Base-by-base conservation (phyloP, 2,329 filamentous ascomycete genomes). In the Diaporthe citriasiana region DNA sequence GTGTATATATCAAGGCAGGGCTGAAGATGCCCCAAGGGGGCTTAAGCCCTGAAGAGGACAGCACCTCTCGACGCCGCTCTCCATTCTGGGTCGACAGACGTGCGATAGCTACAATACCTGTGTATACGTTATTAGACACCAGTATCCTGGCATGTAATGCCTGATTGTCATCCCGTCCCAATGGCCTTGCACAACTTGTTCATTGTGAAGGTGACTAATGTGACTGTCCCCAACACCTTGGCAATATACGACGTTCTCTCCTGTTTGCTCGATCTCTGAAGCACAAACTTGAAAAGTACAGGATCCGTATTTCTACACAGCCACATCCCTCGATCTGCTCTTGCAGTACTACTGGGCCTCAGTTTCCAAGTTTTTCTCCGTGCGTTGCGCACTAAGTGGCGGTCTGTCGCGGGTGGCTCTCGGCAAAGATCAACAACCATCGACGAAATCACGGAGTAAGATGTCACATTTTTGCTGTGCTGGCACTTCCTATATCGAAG, bases 121-220 rank as follows among this genome's bases (percentile, higher is more conserved):
- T 65, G 30, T 40, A 68, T 68, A 68, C 25, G 47, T 68, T 53
- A 53, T 22, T 68, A 68, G 60, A 51, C 63, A 66, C 33, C 45
- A 38, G 9, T 17, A 53, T 53, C n/a, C n/a, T 27, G 33, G 63
- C 63, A 27, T 27, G 2, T 53, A 53, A 35, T 53, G 47, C 27
- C 42, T n/a, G 8, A 38, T n/a, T 22, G 13, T 33, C n/a, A 68
- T 19, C n/a, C 33, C 22, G 3, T 33, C 25, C 10, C 51, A 6
- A 25, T 9, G 8, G 12, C 38, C 27, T 47, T 38, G 27, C 12
- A 19, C 33, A 6, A 9, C 5, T 33, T 38, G 30, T 9, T n/a
- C 2, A 13, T 42, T 45, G 57, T 30, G 15, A 12, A 50, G 33
- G 40, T 47, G 27, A 33, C 6, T 25, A 25, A 12, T 40, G 13